Conservation (phyloP, 768 basidiomycete genomes). For the Lepiota venenata region DNA sequence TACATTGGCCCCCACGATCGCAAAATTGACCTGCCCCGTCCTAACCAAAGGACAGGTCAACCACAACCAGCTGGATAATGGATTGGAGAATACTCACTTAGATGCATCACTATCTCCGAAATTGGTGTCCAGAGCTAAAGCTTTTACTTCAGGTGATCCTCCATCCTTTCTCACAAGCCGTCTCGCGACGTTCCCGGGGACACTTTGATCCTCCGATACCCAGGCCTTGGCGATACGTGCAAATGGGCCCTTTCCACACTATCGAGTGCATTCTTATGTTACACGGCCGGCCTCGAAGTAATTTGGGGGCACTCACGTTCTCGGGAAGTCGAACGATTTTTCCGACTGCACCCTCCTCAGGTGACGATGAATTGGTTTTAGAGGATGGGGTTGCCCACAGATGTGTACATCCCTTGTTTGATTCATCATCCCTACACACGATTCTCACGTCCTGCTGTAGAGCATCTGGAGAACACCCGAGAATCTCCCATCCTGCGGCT, state of each 20-base stretch:
- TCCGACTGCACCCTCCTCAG: no score
- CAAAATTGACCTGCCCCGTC: constrained; percentile 9
- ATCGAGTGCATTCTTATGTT: no score
- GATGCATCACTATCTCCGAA: constrained; percentile 19
- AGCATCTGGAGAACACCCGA: constrained; percentile 38
- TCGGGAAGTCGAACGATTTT: no score
- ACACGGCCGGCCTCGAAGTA: no score
- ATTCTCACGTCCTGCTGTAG: constrained; percentile 45
- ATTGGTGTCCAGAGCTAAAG: constrained; percentile 29
- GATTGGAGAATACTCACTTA: background rate
- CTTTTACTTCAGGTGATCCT: constrained; percentile 24
- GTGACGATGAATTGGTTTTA: no score
- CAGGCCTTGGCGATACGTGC: constrained; percentile 30
- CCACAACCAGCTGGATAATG: no score
- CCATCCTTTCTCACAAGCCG: constrained; percentile 22
- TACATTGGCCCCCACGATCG: constrained; percentile 13
- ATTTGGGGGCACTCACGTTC: no score
- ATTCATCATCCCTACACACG: constrained; percentile 33
- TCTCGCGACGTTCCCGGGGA: constrained; percentile 22
- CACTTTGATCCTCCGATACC: constrained; percentile 33
- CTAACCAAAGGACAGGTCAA: background rate
- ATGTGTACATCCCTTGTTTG: constrained; percentile 3
- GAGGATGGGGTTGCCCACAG: constrained; percentile 2
- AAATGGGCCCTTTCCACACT: constrained; percentile 20
- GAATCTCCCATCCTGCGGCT: constrained; percentile 52